Evolutionary conservation across 2,329 filamentous ascomycete genomes (phyloP).

Genomic region (Helotiales sp.): DNA sequence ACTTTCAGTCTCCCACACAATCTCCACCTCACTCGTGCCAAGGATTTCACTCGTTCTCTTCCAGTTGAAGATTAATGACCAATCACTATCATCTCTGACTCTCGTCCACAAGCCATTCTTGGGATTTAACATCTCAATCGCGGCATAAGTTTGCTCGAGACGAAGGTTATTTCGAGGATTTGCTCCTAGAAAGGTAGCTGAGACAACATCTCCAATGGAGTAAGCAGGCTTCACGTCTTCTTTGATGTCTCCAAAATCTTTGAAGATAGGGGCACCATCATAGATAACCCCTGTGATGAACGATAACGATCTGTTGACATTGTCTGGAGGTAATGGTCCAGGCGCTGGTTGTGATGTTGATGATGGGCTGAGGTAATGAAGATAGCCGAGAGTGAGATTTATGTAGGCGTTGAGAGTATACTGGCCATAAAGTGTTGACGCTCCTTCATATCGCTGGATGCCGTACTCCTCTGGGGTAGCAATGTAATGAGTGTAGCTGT

Average conservation of each 20-base stretch:
- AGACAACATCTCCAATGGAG: conserved; percentile 59
- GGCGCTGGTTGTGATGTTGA: conserved; percentile 44
- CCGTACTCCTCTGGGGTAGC: conserved; percentile 76
- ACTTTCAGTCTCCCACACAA: conserved; percentile 77
- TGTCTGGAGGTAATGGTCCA: conserved; percentile 74
- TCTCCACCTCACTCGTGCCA: conserved; percentile 74
- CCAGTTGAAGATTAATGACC: conserved; percentile 83
- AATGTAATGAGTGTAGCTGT: conserved; percentile 83
- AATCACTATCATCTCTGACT: conserved; percentile 75
- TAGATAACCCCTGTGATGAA: conserved; percentile 81
- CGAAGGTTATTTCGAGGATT: conserved; percentile 88
- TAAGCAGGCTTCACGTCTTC: conserved; percentile 56
- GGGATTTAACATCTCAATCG: conserved; percentile 64
- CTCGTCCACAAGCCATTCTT: conserved; percentile 57
- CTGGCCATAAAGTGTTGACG: conserved; percentile 83
- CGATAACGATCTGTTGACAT: conserved; percentile 70
- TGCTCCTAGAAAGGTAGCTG: conserved; percentile 75
- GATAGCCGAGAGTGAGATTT: conserved; percentile 74
- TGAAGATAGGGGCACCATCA: conserved; percentile 66
- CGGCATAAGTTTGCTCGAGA: conserved; percentile 74
- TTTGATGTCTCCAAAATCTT: conserved; percentile 68
- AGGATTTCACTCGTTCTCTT: conserved; percentile 66
- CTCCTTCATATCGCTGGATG: conserved; percentile 92
- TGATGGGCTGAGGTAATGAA: conserved; percentile 62
- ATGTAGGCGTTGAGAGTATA: conserved; percentile 85